A percentile compares a stretch with the other conserved stretches of the same genome.
Evolutionary conservation across 495 filamentous ascomycete species (phyloP).

Genomic region (Jackrogersella multiformis): DNA sequence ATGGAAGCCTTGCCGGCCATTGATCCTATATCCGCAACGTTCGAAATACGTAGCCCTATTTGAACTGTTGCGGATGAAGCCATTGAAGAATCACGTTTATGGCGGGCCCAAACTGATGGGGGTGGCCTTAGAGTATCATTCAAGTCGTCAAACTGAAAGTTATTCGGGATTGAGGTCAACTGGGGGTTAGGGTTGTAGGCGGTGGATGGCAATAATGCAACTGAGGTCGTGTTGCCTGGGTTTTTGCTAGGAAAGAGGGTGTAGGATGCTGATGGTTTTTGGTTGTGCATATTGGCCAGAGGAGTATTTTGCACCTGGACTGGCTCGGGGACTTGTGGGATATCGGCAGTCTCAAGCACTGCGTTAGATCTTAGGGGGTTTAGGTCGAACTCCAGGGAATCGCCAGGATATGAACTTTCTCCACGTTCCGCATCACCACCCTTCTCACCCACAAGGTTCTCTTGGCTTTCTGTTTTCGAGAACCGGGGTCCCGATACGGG

Average conservation of each 20-base stretch:
- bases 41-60: conserved; percentile 59
- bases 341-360: conserved; percentile 36
- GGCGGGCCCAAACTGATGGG: conserved; percentile 51
- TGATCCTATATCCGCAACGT: conserved; percentile 54
- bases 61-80: conserved; percentile 59
- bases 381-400: conserved; percentile 18
- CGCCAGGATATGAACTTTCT: conserved; percentile 28
- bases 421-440: conserved; percentile 37
- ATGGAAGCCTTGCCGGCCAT: conserved; percentile 33
- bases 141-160: conserved; percentile 20
- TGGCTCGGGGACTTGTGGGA: conserved; percentile 46
- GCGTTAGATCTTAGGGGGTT: conserved; percentile 50
- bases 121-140: conserved; percentile 52
- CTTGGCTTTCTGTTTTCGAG: conserved; percentile 49
- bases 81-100: conserved; percentile 56
- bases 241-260: conserved; percentile 51
- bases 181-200: conserved; percentile 51
- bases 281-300: conserved; percentile 36
- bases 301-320: conserved; percentile 41
- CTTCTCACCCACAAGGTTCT: conserved; percentile 40
- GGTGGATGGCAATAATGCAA: conserved; percentile 52
- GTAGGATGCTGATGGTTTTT: conserved; percentile 52
- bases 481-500: conserved; percentile 41
- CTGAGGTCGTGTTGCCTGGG: conserved; percentile 44
- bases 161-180: conserved; percentile 2